phyloP scores from a whole-genome alignment of 805 yeast genomes.

The Schwanniomyces occidentalis region DNA sequence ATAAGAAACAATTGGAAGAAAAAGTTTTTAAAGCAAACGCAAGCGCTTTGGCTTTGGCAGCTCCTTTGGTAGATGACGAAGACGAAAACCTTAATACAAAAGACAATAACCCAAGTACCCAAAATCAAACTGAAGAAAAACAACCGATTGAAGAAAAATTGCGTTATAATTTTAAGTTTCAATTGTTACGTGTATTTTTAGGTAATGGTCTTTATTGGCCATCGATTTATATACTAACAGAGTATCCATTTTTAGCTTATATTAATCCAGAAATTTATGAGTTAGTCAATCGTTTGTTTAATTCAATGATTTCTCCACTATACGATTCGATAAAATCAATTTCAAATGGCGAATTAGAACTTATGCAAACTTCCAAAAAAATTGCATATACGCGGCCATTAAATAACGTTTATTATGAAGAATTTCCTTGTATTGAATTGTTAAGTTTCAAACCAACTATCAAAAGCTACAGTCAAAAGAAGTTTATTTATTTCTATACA shows the following conservation, averaged over 20 bases:
- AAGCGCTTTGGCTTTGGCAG: constrained; percentile 84
- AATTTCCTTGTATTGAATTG: constrained; percentile 14
- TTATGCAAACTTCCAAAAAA: constrained; percentile 22
- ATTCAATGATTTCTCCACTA: constrained; percentile 51
- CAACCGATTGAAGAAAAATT: constrained; percentile 16
- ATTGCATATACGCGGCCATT: constrained; percentile 24
- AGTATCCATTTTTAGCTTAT: constrained; percentile 60
- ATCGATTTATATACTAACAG: constrained; percentile 55
- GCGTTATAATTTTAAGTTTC: constrained; percentile 24
- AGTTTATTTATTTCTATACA: constrained; percentile 42
- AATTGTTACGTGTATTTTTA: constrained; percentile 53
- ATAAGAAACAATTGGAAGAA: constrained; percentile 50
- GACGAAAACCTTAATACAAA: constrained; percentile 38
- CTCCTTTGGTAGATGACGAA: constrained; percentile 72
- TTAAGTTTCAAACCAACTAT: constrained; percentile 34
- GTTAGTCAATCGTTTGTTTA: constrained; percentile 51
- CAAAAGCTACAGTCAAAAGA: constrained; percentile 22
- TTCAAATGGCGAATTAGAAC: constrained; percentile 15
- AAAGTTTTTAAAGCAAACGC: constrained; percentile 63
- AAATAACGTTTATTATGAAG: constrained; percentile 29
- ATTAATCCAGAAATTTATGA: constrained; percentile 50
- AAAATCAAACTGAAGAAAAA: constrained; percentile 11
- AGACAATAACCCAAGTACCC: constrained; percentile 9
- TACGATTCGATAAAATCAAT: constrained; percentile 26
- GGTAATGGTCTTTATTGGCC: constrained; percentile 64